Percentiles rank a stretch among this genome's conserved stretches.
Evolutionary conservation across 768 basidiomycete genomes (phyloP).

Genomic region (Tephrocybe rancida): DNA sequence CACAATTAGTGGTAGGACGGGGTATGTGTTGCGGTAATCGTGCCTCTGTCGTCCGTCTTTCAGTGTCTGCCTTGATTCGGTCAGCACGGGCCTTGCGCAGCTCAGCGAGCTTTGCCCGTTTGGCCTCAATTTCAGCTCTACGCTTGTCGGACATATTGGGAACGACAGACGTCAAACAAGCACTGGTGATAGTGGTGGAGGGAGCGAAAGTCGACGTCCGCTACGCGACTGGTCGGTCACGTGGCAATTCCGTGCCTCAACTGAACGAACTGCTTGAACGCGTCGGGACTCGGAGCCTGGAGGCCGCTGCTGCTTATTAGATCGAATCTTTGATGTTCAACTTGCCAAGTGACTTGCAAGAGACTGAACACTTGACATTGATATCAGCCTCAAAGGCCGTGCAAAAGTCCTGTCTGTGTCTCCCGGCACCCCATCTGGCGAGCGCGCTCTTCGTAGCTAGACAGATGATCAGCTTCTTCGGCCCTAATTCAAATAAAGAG

Average conservation of each 20-base stretch:
- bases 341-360: too few relatives aligned
- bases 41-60: conserved; percentile 43
- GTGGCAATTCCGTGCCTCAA: too few relatives aligned
- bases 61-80: conserved; percentile 57
- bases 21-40: conserved; percentile 7
- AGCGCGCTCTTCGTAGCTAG: background rate
- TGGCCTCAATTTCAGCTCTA: conserved; percentile 88
- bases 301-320: too few relatives aligned
- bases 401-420: too few relatives aligned
- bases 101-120: conserved; percentile 85
- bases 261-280: too few relatives aligned
- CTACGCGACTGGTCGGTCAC: too few relatives aligned
- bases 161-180: background rate
- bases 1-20: background rate
- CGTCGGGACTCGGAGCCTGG: too few relatives aligned
- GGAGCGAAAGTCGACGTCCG: too few relatives aligned
- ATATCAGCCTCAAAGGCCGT: too few relatives aligned
- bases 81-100: conserved; percentile 78
- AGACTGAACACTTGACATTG: too few relatives aligned
- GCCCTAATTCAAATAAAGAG: background rate
- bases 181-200: background rate
- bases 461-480: background rate
- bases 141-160: conserved; percentile 60
- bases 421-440: too few relatives aligned
- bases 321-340: too few relatives aligned